Evolutionary conservation across 257 asterid genomes (phyloP).

Genomic region (Cynanchum wilfordii): DNA sequence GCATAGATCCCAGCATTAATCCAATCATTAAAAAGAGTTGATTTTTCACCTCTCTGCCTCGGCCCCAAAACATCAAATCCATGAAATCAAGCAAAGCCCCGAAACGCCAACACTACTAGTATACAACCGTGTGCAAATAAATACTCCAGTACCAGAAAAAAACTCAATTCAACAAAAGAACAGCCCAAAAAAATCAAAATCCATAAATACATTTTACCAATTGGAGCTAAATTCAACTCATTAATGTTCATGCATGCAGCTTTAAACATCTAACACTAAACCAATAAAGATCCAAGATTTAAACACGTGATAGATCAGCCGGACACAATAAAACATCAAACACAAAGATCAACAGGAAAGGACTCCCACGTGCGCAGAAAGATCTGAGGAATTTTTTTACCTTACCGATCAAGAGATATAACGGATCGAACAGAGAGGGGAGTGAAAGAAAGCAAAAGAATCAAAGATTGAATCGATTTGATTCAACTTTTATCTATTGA

Average conservation of each 20-base stretch:
- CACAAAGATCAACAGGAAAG: neutral
- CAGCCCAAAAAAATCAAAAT: neutral
- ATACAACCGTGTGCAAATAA: neutral
- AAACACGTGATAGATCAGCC: constrained; percentile 3
- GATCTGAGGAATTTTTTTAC: constrained; percentile 17
- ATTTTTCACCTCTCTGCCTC: neutral
- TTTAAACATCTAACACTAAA: neutral
- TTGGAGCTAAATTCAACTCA: neutral
- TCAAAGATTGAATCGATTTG: constrained; percentile 16
- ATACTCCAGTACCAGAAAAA: too few species aligned
- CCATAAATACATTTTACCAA: constrained; percentile 5
- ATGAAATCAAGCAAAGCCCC: neutral
- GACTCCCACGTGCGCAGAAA: neutral
- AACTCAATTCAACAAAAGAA: neutral
- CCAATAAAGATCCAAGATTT: constrained; percentile 15
- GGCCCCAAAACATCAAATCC: neutral
- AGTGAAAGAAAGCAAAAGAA: neutral
- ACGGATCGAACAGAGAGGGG: constrained; percentile 11
- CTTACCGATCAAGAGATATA: constrained; percentile 25
- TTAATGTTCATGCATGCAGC: constrained; percentile 8
- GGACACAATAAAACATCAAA: neutral
- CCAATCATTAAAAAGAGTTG: neutral
- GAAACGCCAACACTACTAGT: too few species aligned
- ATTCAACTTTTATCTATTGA: neutral
- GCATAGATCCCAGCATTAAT: neutral